Evolutionary conservation across 768 basidiomycete genomes (phyloP).

Genomic region (Boletus subcaerulescens): DNA sequence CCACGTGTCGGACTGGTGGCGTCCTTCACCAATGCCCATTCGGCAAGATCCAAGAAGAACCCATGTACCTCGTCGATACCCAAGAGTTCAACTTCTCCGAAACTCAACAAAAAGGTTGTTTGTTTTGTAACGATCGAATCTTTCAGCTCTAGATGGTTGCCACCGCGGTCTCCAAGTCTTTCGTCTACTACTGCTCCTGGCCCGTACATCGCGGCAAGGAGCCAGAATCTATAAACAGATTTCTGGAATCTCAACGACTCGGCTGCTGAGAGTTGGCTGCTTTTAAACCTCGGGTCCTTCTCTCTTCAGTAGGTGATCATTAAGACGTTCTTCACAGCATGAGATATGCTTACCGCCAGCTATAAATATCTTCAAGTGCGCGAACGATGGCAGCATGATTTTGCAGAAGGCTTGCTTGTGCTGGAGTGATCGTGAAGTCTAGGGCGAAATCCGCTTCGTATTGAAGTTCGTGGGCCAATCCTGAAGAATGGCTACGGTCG

Average conservation of each 20-base stretch:
- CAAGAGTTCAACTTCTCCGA: conserved; percentile 15
- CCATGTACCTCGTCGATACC: conserved; percentile 18
- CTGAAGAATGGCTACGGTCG: not conserved
- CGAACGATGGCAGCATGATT: conserved; percentile 24
- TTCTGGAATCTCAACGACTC: conserved; percentile 34
- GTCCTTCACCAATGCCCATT: conserved; percentile 8
- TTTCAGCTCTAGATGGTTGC: not conserved
- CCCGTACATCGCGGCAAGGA: conserved; percentile 15
- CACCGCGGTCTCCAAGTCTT: not conserved
- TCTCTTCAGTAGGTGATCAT: conserved; percentile 22
- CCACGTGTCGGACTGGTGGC: not conserved
- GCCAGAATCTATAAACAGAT: conserved; percentile 31
- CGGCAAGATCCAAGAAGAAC: conserved; percentile 21
- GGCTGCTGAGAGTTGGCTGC: conserved; percentile 26
- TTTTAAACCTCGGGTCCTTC: conserved; percentile 35
- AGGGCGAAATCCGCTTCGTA: conserved; percentile 1
- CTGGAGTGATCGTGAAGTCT: conserved; percentile 10
- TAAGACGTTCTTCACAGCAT: not conserved
- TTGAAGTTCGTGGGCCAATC: conserved; percentile 7
- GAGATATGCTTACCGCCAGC: conserved; percentile 31
- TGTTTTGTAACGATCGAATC: conserved; percentile 7
- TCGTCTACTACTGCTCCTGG: not conserved
- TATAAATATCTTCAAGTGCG: conserved; percentile 39
- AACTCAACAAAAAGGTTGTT: conserved; percentile 1
- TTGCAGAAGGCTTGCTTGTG: conserved; percentile 23